These are phyloP conservation scores for Vachellia collinsii DNA, from an alignment of 306 rosid species.

Conservation along the genomic window DNA sequence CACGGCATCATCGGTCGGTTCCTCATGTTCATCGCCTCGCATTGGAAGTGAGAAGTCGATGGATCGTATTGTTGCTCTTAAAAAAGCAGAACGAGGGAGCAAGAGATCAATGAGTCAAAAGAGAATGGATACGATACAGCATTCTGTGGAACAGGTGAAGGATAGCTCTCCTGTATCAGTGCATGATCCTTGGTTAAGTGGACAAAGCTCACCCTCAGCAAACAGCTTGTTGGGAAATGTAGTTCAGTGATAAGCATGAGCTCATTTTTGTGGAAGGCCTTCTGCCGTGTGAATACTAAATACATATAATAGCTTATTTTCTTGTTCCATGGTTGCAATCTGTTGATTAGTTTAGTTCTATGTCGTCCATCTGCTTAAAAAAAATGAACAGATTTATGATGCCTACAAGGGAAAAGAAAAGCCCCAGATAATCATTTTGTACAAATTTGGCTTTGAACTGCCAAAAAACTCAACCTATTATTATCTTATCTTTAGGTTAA, in stretches of 20 bases:
- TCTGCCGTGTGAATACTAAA: constrained; percentile 40
- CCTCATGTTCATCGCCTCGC: constrained; percentile 66
- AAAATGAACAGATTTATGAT: constrained; percentile 18
- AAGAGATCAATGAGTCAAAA: constrained; percentile 57
- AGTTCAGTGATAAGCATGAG: constrained; percentile 51
- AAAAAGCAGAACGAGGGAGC: constrained; percentile 52
- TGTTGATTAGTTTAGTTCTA: constrained; percentile 11
- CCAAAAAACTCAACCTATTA: neutral
- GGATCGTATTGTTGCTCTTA: constrained; percentile 38
- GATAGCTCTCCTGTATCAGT: constrained; percentile 91
- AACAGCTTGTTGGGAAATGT: constrained; percentile 82
- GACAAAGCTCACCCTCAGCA: constrained; percentile 91
- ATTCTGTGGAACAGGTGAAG: constrained; percentile 53
- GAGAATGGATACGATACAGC: constrained; percentile 41
- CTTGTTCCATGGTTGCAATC: neutral
- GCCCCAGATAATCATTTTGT: neutral
- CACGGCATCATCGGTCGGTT: constrained; percentile 61
- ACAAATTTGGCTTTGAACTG: constrained; percentile 12
- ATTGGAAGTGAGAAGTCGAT: constrained; percentile 68
- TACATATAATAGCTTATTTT: neutral
- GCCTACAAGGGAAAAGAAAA: neutral
- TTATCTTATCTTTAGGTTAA: neutral
- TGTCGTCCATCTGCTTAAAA: neutral
- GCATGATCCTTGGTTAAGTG: constrained; percentile 93
- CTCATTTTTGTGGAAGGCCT: constrained; percentile 27